Base-by-base conservation (phyloP, 2,329 filamentous ascomycete genomes). In the Pyrenophora graminea region DNA sequence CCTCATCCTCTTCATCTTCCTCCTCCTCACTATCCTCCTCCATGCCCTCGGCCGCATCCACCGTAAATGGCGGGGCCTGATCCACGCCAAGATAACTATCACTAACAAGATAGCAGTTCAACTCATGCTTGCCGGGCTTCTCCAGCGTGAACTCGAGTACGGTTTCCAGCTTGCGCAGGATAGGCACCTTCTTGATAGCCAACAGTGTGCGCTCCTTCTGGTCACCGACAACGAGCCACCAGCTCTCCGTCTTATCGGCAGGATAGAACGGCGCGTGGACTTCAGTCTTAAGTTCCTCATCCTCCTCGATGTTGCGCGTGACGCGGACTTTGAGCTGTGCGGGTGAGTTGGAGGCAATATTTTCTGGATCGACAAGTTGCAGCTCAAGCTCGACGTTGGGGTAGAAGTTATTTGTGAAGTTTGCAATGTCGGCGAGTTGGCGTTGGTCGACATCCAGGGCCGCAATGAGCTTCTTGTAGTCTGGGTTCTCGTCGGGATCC, bases 211-310 rank as follows among this genome's bases (percentile, higher is more conserved):
- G 93, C 34, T 88, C 90, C 72, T 85, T 88, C 77, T 97, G 91
- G 64, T 97, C 92, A 25, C 92, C 93, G 30, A 99, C 90, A 17
- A 99, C 90, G 48, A 99, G 78, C 94, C 94, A 99, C 92, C 92
- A 99, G 71, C 94, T 96, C 81, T 99, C 94, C 79, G 90, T 88
- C 82, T 99, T 99, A 74, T 88, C 88, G 42, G 75, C 80, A 1
- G 94, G 92, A 71, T 94, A 99, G 80, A 97, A 99, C 0, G 94
- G 94, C 44, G 93, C 92, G 70, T 97, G 92, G 2, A 97, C 95
- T 1, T 86, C 87, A 2, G 88, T 84, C 71, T 97, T 91, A 13
- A 89, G 83, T 18, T 83, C 87, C 45, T 88, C 85, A 33, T 85
- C 84, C 9, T 85, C 84, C n/a, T 86, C 84, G 4, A 93, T 77